A percentile compares a stretch with the other conserved stretches of the same genome.
Evolutionary conservation across 768 basidiomycete genomes (phyloP).

Genomic region (Mycena sanguinolenta): DNA sequence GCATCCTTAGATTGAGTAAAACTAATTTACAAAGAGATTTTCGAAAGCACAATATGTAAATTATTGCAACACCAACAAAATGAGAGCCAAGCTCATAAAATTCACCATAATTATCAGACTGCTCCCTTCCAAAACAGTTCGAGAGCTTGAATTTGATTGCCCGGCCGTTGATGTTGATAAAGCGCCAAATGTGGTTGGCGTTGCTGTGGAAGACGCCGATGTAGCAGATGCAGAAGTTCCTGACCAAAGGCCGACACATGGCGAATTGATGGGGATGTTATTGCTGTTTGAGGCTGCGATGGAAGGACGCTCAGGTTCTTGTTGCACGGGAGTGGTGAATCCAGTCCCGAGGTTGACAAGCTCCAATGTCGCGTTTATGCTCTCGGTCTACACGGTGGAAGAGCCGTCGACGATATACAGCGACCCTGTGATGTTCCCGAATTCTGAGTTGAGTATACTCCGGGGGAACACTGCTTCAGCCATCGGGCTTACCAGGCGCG

Average conservation of each 20-base stretch:
- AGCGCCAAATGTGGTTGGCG: not conserved
- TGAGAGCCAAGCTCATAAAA: no score
- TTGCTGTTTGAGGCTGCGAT: not conserved
- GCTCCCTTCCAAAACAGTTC: no score
- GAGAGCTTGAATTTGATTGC: not conserved
- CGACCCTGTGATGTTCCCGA: not conserved
- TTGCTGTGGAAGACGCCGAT: not conserved
- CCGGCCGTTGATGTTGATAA: not conserved
- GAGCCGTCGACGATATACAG: not conserved
- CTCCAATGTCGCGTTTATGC: not conserved
- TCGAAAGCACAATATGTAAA: no score
- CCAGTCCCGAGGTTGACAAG: slow-evolving; percentile 3
- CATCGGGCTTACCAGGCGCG: not conserved
- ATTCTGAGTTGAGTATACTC: not conserved
- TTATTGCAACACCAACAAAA: no score
- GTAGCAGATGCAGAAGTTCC: not conserved
- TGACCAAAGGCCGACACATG: not conserved
- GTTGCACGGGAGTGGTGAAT: not conserved
- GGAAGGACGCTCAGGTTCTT: not conserved
- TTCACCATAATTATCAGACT: no score
- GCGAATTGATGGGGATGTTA: not conserved
- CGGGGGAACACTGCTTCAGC: not conserved
- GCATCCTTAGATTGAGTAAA: no score
- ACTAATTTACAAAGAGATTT: no score
- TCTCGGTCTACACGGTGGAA: not conserved